Conservation (phyloP, 2,329 filamentous ascomycete genomes). For the Bipolaris sorokiniana region DNA sequence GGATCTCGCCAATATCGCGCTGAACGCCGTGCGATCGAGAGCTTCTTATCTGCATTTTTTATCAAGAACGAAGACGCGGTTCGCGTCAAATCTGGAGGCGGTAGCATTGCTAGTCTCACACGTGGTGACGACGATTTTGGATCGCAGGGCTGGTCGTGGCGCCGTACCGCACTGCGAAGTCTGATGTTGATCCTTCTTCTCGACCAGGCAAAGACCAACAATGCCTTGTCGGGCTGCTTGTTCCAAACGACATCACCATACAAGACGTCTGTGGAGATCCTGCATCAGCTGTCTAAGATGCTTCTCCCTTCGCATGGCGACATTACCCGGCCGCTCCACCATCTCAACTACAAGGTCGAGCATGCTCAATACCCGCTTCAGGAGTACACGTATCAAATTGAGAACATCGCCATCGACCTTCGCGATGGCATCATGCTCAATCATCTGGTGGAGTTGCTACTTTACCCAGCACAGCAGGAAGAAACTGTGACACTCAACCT, state of each 20-base stretch:
- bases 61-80: slow-evolving; percentile 64
- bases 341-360: slow-evolving; percentile 62
- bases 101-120: slow-evolving; percentile 49
- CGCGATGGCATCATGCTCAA: slow-evolving; percentile 67
- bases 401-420: slow-evolving; percentile 67
- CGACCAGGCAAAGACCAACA: slow-evolving; percentile 58
- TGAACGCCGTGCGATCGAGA: slow-evolving; percentile 54
- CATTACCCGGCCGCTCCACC: slow-evolving; percentile 60
- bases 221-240: slow-evolving; percentile 52
- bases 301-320: slow-evolving; percentile 66
- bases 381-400: slow-evolving; percentile 64
- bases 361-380: slow-evolving; percentile 63
- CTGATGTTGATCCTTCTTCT: slow-evolving; percentile 66
- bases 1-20: slow-evolving; percentile 44
- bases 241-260: slow-evolving; percentile 59
- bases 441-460: slow-evolving; percentile 63
- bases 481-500: slow-evolving; percentile 55
- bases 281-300: slow-evolving; percentile 59
- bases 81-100: slow-evolving; percentile 45
- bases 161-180: slow-evolving; percentile 63
- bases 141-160: slow-evolving; percentile 57
- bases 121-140: slow-evolving; percentile 51
- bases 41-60: slow-evolving; percentile 63
- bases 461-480: slow-evolving; percentile 52
- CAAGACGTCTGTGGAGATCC: slow-evolving; percentile 63